Evolutionary conservation across 257 asterid genomes (phyloP).

Genomic region (Primulina tabacum): DNA sequence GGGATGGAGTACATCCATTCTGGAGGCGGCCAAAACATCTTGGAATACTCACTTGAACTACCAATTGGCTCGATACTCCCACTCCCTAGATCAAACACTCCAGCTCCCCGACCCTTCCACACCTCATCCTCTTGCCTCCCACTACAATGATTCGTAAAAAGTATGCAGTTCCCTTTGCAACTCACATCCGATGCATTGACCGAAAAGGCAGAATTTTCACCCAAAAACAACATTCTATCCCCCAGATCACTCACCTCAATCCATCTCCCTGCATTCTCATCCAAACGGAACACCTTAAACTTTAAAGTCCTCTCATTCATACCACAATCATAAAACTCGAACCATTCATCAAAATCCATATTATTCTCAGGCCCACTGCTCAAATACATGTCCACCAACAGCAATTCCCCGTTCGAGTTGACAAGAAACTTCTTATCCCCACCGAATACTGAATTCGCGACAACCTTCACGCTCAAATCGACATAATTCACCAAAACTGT

Average conservation of each 20-base stretch:
- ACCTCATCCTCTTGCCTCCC: conserved; percentile 52
- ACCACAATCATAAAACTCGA: conserved; percentile 59
- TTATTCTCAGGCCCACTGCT: conserved; percentile 60
- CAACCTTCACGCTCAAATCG: conserved; percentile 36
- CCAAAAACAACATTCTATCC: conserved; percentile 67
- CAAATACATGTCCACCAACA: conserved; percentile 69
- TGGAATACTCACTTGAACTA: conserved; percentile 39
- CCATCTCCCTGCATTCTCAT: conserved; percentile 52
- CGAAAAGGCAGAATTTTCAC: conserved; percentile 71
- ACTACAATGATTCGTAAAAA: conserved; percentile 55
- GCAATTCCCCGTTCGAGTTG: conserved; percentile 55
- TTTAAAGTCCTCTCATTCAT: conserved; percentile 70
- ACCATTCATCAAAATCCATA: conserved; percentile 50
- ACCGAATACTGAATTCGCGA: conserved; percentile 51
- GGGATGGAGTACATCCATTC: conserved; percentile 54
- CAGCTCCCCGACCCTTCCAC: conserved; percentile 46
- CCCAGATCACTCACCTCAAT: conserved; percentile 57
- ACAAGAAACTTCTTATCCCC: conserved; percentile 86
- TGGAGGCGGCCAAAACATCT: conserved; percentile 91
- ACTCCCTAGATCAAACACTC: conserved; percentile 66
- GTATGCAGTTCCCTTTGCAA: conserved; percentile 61
- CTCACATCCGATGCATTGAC: conserved; percentile 45
- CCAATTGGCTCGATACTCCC: conserved; percentile 62
- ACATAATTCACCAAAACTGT: conserved; percentile 43
- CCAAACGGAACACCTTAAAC: conserved; percentile 72